These are phyloP conservation scores for Colletotrichum trifolii DNA, from an alignment of 2,329 filamentous ascomycete genomes.

Conservation along the genomic window DNA sequence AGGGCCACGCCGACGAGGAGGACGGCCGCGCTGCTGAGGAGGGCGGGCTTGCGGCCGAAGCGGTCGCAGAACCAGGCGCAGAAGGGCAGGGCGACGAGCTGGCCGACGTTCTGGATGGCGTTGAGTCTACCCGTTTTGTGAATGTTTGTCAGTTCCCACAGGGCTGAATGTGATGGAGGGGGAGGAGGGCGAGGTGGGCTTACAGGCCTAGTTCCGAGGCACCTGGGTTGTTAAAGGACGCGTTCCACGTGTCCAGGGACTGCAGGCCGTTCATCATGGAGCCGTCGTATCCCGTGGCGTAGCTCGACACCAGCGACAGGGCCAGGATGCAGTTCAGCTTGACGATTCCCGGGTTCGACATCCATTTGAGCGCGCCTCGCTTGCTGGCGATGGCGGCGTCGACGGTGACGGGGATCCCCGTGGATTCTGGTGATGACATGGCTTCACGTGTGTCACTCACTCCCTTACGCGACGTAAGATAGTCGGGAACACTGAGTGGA, in stretches of 20 bases:
- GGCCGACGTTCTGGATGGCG: conserved; percentile 47
- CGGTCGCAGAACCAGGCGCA: conserved; percentile 45
- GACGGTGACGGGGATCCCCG: conserved; percentile 27
- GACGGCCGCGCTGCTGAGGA: conserved; percentile 41
- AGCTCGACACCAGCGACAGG: conserved; percentile 28
- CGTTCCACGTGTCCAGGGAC: conserved; percentile 48
- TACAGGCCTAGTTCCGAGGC: conserved; percentile 43
- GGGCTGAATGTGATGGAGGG: too few relatives aligned
- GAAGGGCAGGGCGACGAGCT: conserved; percentile 46
- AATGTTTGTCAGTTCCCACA: neutral
- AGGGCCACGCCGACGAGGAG: conserved; percentile 53
- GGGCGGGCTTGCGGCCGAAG: conserved; percentile 41
- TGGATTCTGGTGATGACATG: conserved; percentile 2
- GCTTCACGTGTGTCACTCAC: neutral
- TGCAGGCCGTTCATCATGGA: conserved; percentile 57
- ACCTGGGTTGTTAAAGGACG: conserved; percentile 47
- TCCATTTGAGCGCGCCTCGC: conserved; percentile 20
- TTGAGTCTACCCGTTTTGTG: conserved; percentile 38
- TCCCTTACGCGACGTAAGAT: neutral
- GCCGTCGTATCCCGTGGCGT: conserved; percentile 42
- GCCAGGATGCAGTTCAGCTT: conserved; percentile 24
- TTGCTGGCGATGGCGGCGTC: conserved; percentile 26
- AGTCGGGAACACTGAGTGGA: neutral
- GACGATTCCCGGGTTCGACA: conserved; percentile 26
- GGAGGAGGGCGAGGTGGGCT: neutral